A percentile compares a stretch with the other conserved stretches of the same genome.
These are phyloP conservation scores for Lycium barbarum DNA, from an alignment of 257 asterid species.

Conservation along the genomic window DNA sequence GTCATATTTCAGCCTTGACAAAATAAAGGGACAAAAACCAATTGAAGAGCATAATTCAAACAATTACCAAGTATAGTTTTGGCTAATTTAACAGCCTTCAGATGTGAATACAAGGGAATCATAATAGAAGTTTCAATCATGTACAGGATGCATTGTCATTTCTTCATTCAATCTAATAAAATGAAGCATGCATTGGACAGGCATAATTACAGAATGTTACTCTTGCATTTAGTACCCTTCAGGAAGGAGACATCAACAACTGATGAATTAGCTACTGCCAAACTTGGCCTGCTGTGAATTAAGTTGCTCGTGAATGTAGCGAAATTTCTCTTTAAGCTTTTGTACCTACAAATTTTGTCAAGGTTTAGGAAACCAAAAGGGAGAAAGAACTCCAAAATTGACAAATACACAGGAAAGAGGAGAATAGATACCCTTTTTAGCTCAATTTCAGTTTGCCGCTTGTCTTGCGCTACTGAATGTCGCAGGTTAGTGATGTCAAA, in stretches of 20 bases:
- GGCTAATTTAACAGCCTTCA: background rate
- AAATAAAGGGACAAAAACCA: slow-evolving; percentile 1
- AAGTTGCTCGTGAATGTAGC: slow-evolving; percentile 76
- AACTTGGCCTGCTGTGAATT: slow-evolving; percentile 50
- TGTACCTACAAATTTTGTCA: slow-evolving; percentile 61
- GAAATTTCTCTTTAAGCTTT: slow-evolving; percentile 83
- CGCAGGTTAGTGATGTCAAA: slow-evolving; percentile 76
- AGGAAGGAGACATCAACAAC: slow-evolving; percentile 3
- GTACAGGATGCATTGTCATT: slow-evolving; percentile 7
- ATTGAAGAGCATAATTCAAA: background rate
- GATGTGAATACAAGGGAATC: slow-evolving; percentile 24
- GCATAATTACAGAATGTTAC: slow-evolving; percentile 7
- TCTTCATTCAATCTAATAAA: slow-evolving; percentile 25
- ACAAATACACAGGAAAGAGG: slow-evolving; percentile 15
- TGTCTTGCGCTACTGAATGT: slow-evolving; percentile 76
- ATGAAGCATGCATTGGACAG: background rate
- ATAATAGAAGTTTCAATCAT: background rate
- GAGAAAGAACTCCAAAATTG: background rate
- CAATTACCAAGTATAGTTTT: background rate
- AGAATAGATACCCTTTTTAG: slow-evolving; percentile 69
- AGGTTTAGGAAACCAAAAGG: slow-evolving; percentile 25
- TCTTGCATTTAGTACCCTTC: slow-evolving; percentile 10
- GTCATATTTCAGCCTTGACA: background rate
- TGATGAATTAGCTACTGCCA: background rate
- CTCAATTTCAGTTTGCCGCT: slow-evolving; percentile 81